A percentile compares a stretch with the other conserved stretches of the same genome.
Evolutionary conservation across 345 rosid genomes (phyloP).

Genomic region (Acer campestre): DNA sequence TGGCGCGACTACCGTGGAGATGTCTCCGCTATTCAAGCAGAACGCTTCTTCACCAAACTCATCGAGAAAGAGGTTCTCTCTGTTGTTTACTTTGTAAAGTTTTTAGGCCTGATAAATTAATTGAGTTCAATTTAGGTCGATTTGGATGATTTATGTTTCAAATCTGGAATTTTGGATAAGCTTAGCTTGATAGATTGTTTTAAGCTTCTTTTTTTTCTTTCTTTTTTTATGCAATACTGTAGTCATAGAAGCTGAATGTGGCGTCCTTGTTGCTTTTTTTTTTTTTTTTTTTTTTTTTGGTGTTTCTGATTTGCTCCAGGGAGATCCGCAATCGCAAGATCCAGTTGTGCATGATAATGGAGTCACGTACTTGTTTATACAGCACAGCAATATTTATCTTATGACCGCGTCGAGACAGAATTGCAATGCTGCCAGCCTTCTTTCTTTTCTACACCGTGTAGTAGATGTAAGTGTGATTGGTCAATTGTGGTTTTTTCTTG

Average conservation of each 20-base stretch:
- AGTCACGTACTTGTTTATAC: constrained; percentile 89
- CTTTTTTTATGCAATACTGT: not conserved
- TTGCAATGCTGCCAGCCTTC: constrained; percentile 94
- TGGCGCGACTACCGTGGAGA: constrained; percentile 99
- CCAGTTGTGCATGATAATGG: constrained; percentile 98
- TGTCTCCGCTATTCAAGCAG: constrained; percentile 82
- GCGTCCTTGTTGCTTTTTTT: not conserved
- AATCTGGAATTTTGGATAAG: not conserved
- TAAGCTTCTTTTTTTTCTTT: too few species aligned
- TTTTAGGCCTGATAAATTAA: not conserved
- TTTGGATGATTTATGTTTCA: constrained; percentile 13
- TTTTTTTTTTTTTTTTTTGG: constrained; percentile 2
- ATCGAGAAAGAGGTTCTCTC: constrained; percentile 80
- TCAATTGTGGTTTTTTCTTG: constrained; percentile 12
- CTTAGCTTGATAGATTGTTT: not conserved
- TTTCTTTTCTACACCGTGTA: constrained; percentile 84
- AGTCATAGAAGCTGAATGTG: not conserved
- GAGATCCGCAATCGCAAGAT: constrained; percentile 95
- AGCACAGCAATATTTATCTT: constrained; percentile 89
- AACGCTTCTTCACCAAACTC: constrained; percentile 93
- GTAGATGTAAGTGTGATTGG: constrained; percentile 70
- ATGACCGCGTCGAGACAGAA: constrained; percentile 93
- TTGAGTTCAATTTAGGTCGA: not conserved
- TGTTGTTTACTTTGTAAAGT: not conserved
- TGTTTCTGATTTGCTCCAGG: constrained; percentile 44